Base-by-base conservation (phyloP, 495 filamentous ascomycete species). In the Massariosphaeria phaeospora region DNA sequence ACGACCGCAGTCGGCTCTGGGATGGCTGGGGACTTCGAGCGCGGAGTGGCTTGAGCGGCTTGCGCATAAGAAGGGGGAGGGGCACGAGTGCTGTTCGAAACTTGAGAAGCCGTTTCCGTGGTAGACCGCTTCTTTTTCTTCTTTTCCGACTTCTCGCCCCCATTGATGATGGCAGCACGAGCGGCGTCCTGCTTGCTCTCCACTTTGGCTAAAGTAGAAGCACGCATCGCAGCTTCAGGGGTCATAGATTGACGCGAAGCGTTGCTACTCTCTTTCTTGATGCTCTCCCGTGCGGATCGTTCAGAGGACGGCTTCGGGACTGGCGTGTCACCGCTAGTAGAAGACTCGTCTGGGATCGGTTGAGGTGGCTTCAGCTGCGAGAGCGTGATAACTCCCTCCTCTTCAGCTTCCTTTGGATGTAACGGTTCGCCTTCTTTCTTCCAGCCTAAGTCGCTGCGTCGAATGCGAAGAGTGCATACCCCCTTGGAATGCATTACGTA, bases 401-500 rank as follows among this genome's bases (percentile, higher is more conserved):
- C 76, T 39, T 85, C 71, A 15, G 87, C 91, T 72, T 95, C 83
- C 17, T 89, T 75, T 1, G 85, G 73, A 51, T 81, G 69, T 33
- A 95, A 73, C 47, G 90, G 85, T 69, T 90, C 93, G 69, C 86
- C 89, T 29, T 97, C 89, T 30, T 78, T 72, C 50, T 79, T 83
- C 90, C 89, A 96, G 3, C 94, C 93, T 48, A 99, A 72, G 69
- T 96, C 91, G 40, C 83, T 80, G 67, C 87, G 85, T 67, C 84
- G 91, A 62, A 99, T 80, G 63, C 78, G 83, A 26, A 96, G 61
- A 63, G 85, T 89, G 1, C 88, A 89, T 35, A 96, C 89, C 55
- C 94, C 94, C 68, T 88, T 93, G 7, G 93, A 95, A 69, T 99
- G 91, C 84, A 95, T 94, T 18, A 88, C 86, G 69, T 97, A 99